These are phyloP conservation scores for Mastigamoeba balamuthi DNA, from an alignment of 78 protist species.

Conservation along the genomic window DNA sequence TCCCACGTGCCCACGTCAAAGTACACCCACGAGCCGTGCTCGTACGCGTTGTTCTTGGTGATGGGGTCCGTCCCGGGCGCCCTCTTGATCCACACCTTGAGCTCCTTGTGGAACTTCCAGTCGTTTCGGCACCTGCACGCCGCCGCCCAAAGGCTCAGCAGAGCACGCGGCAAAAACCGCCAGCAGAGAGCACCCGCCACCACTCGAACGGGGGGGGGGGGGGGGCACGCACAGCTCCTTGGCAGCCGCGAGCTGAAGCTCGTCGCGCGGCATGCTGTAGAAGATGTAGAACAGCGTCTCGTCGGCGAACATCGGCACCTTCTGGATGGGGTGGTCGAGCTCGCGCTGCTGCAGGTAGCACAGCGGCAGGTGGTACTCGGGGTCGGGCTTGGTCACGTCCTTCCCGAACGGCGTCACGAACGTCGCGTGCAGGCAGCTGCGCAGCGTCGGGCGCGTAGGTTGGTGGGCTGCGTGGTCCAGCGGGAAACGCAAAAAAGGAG, in stretches of 20 bases:
- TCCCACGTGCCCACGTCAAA: constrained; percentile 58
- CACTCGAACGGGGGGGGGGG: background rate
- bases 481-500: too few relatives aligned
- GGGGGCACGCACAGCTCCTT: constrained; percentile 50
- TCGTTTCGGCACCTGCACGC: constrained; percentile 33
- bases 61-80: constrained; percentile 30
- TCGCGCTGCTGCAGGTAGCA: constrained; percentile 66
- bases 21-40: constrained; percentile 42
- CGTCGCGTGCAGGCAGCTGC: constrained; percentile 50
- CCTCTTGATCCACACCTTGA: constrained; percentile 64
- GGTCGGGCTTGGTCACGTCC: constrained; percentile 15
- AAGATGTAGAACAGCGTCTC: constrained; percentile 90
- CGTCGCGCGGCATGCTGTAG: constrained; percentile 88
- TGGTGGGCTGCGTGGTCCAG: too few relatives aligned
- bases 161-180: background rate
- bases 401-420: constrained; percentile 69
- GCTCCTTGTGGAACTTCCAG: constrained; percentile 85
- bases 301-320: constrained; percentile 60
- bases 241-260: constrained; percentile 76
- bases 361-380: constrained; percentile 65
- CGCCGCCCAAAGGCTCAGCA: background rate
- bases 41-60: constrained; percentile 26
- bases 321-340: constrained; percentile 49
- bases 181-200: too few relatives aligned
- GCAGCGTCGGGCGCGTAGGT: too few relatives aligned